A percentile compares a stretch with the other conserved stretches of the same genome.
phyloP scores from a whole-genome alignment of 192 early-diverging fungal species.

The Phycomyces blakesleeanus region DNA sequence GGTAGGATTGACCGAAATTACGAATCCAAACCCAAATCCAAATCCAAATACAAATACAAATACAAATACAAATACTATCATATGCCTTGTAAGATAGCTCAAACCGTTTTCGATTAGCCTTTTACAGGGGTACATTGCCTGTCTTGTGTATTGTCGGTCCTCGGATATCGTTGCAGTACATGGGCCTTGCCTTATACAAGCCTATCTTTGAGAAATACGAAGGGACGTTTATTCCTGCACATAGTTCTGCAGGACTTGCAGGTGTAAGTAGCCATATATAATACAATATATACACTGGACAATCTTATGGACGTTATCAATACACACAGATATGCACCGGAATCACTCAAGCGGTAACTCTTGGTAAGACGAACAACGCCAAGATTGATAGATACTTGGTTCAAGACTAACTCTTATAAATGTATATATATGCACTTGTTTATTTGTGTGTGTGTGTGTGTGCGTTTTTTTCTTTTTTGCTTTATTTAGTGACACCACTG shows the following conservation, averaged over 20 bases:
- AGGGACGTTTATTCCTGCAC: constrained; percentile 31
- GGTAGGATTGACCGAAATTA: constrained; percentile 13
- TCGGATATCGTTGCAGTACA: constrained; percentile 41
- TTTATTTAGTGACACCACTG: constrained; percentile 35
- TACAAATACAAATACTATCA: no score
- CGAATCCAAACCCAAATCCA: background rate
- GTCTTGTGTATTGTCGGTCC: constrained; percentile 42
- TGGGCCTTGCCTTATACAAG: constrained; percentile 40
- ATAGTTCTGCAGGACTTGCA: constrained; percentile 38
- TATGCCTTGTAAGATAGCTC: background rate
- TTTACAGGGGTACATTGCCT: constrained; percentile 40
- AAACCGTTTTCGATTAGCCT: constrained; percentile 20
- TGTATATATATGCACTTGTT: no score
- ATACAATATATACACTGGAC: background rate
- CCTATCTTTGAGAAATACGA: constrained; percentile 42
- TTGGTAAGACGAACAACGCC: constrained; percentile 19
- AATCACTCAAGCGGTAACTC: constrained; percentile 37
- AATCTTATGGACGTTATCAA: background rate
- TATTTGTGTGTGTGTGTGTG: no score
- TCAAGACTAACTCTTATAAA: background rate
- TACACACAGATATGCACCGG: constrained; percentile 36
- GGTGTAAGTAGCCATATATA: constrained; percentile 24
- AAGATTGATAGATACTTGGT: background rate
- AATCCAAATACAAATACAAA: no score
- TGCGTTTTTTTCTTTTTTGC: background rate